Percentiles rank a stretch among this genome's conserved stretches.
phyloP scores from a whole-genome alignment of 306 rosid species.

The Amphicarpaea edgeworthii region DNA sequence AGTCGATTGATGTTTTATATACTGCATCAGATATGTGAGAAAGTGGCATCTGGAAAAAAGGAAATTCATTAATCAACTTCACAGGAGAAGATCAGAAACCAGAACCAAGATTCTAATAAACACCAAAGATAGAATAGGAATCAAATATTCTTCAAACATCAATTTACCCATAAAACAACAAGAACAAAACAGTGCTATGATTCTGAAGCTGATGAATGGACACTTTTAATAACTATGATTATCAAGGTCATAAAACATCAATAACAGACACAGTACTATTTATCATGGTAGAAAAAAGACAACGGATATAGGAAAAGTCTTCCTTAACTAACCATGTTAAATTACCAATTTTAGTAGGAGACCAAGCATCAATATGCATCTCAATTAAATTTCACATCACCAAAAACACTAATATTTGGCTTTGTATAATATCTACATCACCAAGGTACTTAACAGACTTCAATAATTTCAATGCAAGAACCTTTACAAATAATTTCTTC shows the following conservation, averaged over 20 bases:
- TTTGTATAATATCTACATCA: neutral
- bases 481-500: neutral
- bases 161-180: conserved; percentile 22
- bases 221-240: neutral
- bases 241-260: conserved; percentile 14
- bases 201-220: neutral
- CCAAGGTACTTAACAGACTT: neutral
- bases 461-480: conserved; percentile 19
- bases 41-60: conserved; percentile 69
- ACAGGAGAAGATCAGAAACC: conserved; percentile 17
- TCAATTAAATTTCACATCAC: conserved; percentile 23
- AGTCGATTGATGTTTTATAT: conserved; percentile 78
- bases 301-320: neutral
- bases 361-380: conserved; percentile 9
- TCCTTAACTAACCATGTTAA: neutral
- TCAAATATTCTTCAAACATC: conserved; percentile 32
- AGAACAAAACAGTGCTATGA: neutral
- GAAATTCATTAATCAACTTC: conserved; percentile 31
- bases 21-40: conserved; percentile 77
- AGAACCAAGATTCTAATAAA: conserved; percentile 23
- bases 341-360: conserved; percentile 16
- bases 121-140: conserved; percentile 20
- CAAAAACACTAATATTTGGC: neutral
- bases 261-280: conserved; percentile 21
- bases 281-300: conserved; percentile 13